These are phyloP conservation scores for Ramichloridium luteum DNA, from an alignment of 2,329 filamentous ascomycete species.

Conservation along the genomic window DNA sequence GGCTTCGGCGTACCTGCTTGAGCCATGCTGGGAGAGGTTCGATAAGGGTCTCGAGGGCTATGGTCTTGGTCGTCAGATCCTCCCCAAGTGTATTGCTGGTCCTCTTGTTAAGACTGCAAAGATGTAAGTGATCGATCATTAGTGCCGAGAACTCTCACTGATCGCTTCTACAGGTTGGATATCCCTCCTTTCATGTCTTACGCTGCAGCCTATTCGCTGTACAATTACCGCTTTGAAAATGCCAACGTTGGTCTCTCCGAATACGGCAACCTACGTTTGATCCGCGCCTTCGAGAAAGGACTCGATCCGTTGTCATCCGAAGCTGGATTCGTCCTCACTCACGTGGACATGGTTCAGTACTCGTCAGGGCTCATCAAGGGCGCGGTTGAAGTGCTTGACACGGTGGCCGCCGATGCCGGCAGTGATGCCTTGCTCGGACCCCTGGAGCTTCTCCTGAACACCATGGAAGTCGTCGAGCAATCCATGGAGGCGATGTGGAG, in stretches of 20 bases:
- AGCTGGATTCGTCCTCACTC: conserved; percentile 89
- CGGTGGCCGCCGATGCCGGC: conserved; percentile 22
- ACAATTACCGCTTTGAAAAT: conserved; percentile 51
- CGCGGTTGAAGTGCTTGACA: conserved; percentile 53
- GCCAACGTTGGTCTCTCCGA: conserved; percentile 38
- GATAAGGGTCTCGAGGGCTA: conserved; percentile 53
- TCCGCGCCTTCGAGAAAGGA: conserved; percentile 84
- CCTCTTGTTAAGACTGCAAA: conserved; percentile 76
- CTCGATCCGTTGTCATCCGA: conserved; percentile 79
- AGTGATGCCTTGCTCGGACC: conserved; percentile 13
- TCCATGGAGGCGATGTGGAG: conserved; percentile 60
- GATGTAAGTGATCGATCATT: conserved; percentile 49
- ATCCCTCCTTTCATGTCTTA: conserved; percentile 93
- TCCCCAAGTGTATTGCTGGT: conserved; percentile 64
- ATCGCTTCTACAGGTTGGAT: conserved; percentile 39
- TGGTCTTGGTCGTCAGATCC: conserved; percentile 59
- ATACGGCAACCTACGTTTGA: conserved; percentile 60
- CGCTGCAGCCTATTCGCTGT: conserved; percentile 49
- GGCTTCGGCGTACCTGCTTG: conserved; percentile 76
- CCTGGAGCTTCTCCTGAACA: conserved; percentile 19
- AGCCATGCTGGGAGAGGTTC: conserved; percentile 75
- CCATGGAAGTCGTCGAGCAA: conserved; percentile 23
- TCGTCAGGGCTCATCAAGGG: conserved; percentile 67
- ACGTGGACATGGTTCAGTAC: conserved; percentile 89
- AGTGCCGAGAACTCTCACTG: conserved; percentile 9